Conservation (phyloP, 2,329 filamentous ascomycete genomes). For the Boeremia exigua region DNA sequence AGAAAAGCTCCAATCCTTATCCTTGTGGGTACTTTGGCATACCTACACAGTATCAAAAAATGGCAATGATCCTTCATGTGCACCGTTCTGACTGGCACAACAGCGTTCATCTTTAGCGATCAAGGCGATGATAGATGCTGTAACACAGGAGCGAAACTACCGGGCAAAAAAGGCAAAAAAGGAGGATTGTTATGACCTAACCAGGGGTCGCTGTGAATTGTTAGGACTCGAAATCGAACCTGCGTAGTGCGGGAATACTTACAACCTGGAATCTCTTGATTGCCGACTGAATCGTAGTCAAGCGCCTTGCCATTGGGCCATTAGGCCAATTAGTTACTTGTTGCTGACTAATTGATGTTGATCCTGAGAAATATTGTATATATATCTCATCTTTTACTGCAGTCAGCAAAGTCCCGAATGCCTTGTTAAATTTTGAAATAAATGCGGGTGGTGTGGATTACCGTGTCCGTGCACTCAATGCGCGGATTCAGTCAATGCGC, state of each 20-base stretch:
- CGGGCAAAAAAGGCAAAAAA: neutral
- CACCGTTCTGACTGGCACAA: neutral
- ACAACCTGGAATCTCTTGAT: constrained; percentile 43
- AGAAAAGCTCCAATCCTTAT: neutral
- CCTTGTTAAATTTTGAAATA: no score
- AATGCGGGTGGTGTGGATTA: no score
- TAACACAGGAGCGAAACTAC: no score
- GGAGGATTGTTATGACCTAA: constrained; percentile 3
- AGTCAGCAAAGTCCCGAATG: no score
- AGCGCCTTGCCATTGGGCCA: constrained; percentile 66
- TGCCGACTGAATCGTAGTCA: constrained; percentile 56
- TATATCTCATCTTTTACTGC: no score
- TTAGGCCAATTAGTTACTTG: constrained; percentile 25
- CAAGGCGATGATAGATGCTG: no score
- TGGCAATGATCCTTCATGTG: neutral
- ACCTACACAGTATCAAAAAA: neutral
- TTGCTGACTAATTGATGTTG: no score
- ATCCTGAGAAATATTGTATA: no score
- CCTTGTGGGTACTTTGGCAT: neutral
- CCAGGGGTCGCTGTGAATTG: constrained; percentile 7
- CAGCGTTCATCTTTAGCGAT: neutral
- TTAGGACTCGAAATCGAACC: no score
- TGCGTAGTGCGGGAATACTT: no score
- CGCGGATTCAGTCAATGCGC: no score
- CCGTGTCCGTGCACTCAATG: no score